Base-by-base conservation (phyloP, 225 moss, liverwort and hornwort genomes). In the Climacium dendroides region DNA sequence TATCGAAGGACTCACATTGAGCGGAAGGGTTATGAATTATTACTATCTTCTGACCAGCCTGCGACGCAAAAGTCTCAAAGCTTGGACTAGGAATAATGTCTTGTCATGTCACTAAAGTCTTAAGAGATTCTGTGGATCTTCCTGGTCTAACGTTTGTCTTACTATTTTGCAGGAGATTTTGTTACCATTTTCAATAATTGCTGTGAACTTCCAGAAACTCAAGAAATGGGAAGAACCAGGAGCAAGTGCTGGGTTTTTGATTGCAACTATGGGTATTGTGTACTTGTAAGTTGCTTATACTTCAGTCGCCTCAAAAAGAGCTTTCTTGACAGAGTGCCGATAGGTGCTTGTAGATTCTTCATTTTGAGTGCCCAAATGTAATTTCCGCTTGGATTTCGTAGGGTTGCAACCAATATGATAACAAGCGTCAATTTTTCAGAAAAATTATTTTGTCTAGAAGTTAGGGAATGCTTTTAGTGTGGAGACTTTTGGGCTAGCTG, bases 181-280 rank as follows among this genome's bases (percentile, higher is more conserved):
- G 90, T 83, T 95, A 52, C 99, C 99, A 73, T 96, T 96, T 74
- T 93, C 94, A 62, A 70, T 96, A 73, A 90, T 93, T 35, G 93
- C 86, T 54, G 91, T 94, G n/a, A 91, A 96, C 81, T 80, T 96
- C 39, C 87, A 88, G 84, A 97, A 93, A 87, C 90, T 99, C 45
- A 95, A 89, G 87, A 92, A 87, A 69, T 99, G 99, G 99, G 96
- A 99, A 87, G 95, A 95, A 90, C 96, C 96, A 10, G 96, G 92
- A 57, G 95, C 93, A 58, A 94, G 92, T 86, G 93, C 91, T 60
- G 89, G 91, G 13, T 96, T 97, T 89, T 90, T 99, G 79, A 90
- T 95, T 83, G 85, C 85, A 82, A 90, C 85, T 23, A 91, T 91
- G 86, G 97, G 95, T 58, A 26, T 97, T 83, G 93, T 94, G 77